Base-by-base conservation (phyloP, 495 filamentous ascomycete genomes). In the Bathelium albidoporum region DNA sequence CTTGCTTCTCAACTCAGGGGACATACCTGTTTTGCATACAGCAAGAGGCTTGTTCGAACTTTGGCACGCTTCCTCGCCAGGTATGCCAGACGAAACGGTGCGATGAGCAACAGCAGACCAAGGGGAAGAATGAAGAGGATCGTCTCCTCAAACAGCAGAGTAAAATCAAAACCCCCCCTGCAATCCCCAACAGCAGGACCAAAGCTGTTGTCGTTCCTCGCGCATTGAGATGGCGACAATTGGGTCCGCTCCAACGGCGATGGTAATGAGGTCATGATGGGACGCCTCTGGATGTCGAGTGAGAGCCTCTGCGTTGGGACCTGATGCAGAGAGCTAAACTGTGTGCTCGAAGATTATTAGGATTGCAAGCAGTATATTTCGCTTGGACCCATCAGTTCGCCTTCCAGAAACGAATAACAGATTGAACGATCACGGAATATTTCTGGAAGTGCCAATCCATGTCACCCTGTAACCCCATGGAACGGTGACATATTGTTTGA, bases 61-160 rank as follows among this genome's bases (percentile, higher is more conserved):
- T 85, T 83, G 69, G 68, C 74, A 5, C 72, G 64, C 67, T 74
- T 76, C 59, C 73, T 74, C 11, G 70, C 70, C 0, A 85, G 76
- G 60, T 76, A 77, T 61, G 74, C 70, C 1, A 81, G 61, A 20
- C 82, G 81, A 22, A 76, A 70, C 14, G 81, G 78, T 24, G 73
- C 69, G n/a, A 78, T 28, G 22, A 81, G 65, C 32, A 86, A 69
- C 29, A 85, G 73, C 26, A 83, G 24, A 29, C 4, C 49, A 55
- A 55, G 49, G 7, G 39, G 69, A 29, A 84, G 72, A 29, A 83
- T 84, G 67, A 87, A 88, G 60, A 88, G 84, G 69, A 88, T 64
- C 82, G 58, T 73, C 74, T 61, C 76, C 76, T 68, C 36, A 31
- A 62, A 62, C 18, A 62, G 60, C 32, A 62, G 39, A 32, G 60